These are phyloP conservation scores for Fusarium keratoplasticum DNA, from an alignment of 2,329 filamentous ascomycete genomes.

Conservation along the genomic window DNA sequence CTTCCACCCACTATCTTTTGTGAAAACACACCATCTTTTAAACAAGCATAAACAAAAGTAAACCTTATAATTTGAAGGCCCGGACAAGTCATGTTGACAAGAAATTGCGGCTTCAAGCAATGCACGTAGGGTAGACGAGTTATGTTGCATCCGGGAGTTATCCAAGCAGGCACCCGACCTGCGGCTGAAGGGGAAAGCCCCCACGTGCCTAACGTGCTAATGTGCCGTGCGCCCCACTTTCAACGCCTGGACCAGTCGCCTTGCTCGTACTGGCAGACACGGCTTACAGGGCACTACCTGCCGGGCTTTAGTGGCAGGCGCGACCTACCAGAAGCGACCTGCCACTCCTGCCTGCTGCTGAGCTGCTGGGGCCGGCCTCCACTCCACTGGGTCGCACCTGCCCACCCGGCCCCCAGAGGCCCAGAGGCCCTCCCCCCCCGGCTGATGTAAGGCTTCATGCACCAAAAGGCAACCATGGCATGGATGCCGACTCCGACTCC, in stretches of 20 bases:
- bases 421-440: neutral
- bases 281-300: conserved; percentile 17
- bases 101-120: neutral
- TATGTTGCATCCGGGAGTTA: neutral
- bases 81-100: neutral
- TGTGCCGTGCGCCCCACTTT: conserved; percentile 16
- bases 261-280: conserved; percentile 9
- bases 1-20: neutral
- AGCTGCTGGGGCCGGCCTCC: neutral
- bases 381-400: neutral
- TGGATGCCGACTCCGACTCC: neutral
- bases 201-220: conserved; percentile 38
- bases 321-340: conserved; percentile 16
- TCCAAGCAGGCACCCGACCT: conserved; percentile 11
- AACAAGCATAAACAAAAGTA: neutral
- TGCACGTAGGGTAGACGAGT: conserved; percentile 21
- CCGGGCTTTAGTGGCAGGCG: conserved; percentile 20
- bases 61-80: neutral
- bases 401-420: neutral
- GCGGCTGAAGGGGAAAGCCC: conserved; percentile 35
- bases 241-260: conserved; percentile 20
- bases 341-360: neutral
- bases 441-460: conserved; percentile 40
- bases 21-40: neutral
- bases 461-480: conserved; percentile 28